phyloP scores from a whole-genome alignment of 768 basidiomycete genomes.

The Mycena amicta region DNA sequence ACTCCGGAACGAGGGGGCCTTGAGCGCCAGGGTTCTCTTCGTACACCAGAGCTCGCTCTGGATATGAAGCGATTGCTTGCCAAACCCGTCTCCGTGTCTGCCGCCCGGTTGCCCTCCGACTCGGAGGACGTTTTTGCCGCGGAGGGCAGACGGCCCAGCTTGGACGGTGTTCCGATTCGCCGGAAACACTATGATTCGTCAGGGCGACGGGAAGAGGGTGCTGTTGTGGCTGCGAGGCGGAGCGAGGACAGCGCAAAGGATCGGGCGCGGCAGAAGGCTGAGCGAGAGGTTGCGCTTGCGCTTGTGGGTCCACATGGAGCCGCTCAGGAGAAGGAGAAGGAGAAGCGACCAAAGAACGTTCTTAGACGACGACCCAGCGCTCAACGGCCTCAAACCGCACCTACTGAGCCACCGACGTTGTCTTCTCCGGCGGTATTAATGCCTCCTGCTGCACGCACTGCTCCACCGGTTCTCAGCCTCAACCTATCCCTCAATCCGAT shows the following conservation, averaged over 20 bases:
- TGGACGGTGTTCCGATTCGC: neutral
- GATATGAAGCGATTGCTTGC: constrained; percentile 20
- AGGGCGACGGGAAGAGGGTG: neutral
- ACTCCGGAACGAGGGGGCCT: constrained; percentile 8
- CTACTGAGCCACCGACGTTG: neutral
- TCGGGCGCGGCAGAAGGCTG: constrained; percentile 27
- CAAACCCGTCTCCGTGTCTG: constrained; percentile 12
- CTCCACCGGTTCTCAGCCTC: constrained; percentile 15
- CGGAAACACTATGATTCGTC: neutral
- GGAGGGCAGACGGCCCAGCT: neutral
- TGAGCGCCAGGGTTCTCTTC: constrained; percentile 14
- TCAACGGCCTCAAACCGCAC: constrained; percentile 2
- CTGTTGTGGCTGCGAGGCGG: neutral
- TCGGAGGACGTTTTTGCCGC: constrained; percentile 1
- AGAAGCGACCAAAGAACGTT: constrained; percentile 29
- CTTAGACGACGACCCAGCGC: constrained; percentile 21
- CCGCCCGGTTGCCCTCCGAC: constrained; percentile 1
- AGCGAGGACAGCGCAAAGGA: constrained; percentile 12
- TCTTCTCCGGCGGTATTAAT: constrained; percentile 3
- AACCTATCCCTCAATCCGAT: constrained; percentile 18
- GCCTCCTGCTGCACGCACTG: neutral
- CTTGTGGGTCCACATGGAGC: constrained; percentile 5
- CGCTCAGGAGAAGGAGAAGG: constrained; percentile 18
- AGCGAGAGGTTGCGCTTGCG: constrained; percentile 22
- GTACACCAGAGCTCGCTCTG: constrained; percentile 17